phyloP scores from a whole-genome alignment of 345 rosid genomes.

The Populus simonii region DNA sequence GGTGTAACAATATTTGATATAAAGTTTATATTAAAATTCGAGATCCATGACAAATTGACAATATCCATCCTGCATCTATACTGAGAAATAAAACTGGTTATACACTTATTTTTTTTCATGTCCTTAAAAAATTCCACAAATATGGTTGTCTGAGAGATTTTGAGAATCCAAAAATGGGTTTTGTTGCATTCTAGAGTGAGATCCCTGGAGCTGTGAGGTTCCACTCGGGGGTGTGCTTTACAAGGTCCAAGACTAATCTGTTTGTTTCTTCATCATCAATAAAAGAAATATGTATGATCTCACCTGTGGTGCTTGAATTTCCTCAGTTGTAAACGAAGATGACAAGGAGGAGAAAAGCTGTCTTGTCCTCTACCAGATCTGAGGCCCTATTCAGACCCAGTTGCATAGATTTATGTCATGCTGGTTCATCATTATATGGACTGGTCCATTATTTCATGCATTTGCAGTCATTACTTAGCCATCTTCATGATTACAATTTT shows the following conservation, averaged over 20 bases:
- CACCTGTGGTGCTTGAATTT: neutral
- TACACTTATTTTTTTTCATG: too few relatives aligned
- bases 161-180: neutral
- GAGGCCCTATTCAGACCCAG: neutral
- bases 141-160: too few relatives aligned
- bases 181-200: neutral
- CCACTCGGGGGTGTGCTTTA: too few relatives aligned
- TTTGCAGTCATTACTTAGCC: too few relatives aligned
- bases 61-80: neutral
- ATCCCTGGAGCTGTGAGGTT: too few relatives aligned
- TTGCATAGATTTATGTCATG: neutral
- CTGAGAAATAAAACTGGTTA: neutral
- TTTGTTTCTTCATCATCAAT: too few relatives aligned
- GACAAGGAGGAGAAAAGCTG: neutral
- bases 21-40: neutral
- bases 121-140: too few relatives aligned
- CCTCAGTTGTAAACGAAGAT: neutral
- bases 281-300: neutral
- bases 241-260: neutral
- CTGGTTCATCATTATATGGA: neutral
- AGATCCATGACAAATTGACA: neutral
- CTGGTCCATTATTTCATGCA: neutral
- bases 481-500: neutral
- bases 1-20: neutral
- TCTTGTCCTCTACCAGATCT: slow-evolving; percentile 2